These are phyloP conservation scores for Tylopilus sp. DNA, from an alignment of 768 basidiomycete genomes.

Conservation along the genomic window DNA sequence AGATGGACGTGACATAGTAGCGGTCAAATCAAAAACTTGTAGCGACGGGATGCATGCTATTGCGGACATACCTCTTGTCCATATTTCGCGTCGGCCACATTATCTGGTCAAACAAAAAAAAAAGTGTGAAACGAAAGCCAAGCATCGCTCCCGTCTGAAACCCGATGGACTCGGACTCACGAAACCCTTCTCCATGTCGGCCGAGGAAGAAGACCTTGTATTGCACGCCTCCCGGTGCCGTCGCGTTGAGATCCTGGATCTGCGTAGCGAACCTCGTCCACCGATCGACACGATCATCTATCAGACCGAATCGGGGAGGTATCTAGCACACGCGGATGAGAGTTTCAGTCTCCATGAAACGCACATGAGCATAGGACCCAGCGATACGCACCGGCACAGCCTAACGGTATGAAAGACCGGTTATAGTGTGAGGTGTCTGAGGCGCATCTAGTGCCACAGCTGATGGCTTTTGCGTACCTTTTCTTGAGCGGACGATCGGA, in stretches of 20 bases:
- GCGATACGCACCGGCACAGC: background rate
- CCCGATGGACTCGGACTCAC: background rate
- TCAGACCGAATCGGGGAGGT: constrained; percentile 5
- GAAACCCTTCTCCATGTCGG: constrained; percentile 53
- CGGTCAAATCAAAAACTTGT: background rate
- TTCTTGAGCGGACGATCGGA: background rate
- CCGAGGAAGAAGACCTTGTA: constrained; percentile 58
- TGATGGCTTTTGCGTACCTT: background rate
- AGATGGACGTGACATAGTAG: background rate
- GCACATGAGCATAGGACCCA: background rate
- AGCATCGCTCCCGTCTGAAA: background rate
- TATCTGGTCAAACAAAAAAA: constrained; percentile 46
- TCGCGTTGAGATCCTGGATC: constrained; percentile 34
- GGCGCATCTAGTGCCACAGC: background rate
- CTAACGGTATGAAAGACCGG: background rate
- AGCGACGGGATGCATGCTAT: background rate
- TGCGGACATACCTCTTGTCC: constrained; percentile 38
- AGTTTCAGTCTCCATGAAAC: background rate
- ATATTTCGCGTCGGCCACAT: constrained; percentile 57
- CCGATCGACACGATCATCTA: constrained; percentile 33
- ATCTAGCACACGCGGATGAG: background rate
- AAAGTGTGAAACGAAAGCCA: background rate
- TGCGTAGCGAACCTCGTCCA: constrained; percentile 44
- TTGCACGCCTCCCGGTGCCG: constrained; percentile 1
- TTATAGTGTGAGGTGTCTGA: background rate